Evolutionary conservation across 352 stramenopile genomes (phyloP), one percentile per base, ranked within the genome.

Genomic region (Phytophthora megakarya): DNA sequence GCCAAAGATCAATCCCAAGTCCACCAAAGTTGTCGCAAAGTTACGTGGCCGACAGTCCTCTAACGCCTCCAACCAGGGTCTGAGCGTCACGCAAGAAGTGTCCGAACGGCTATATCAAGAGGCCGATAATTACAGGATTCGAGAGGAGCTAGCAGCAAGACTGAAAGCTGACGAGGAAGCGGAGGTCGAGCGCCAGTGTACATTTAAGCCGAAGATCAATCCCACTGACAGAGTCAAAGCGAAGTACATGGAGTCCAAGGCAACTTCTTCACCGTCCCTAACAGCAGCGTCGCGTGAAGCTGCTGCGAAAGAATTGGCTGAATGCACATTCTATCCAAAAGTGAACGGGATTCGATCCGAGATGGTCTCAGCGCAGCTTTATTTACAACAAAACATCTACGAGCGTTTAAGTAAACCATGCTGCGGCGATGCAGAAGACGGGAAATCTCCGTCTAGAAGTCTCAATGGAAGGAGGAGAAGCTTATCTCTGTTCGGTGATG

Each of bases 371-470:
- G 87, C 87, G 0, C 87, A 95, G 56, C 72, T 93, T 45, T 94
- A 95, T 37, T 65, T 93, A 33, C 80, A 92, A 60, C 83, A 95
- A 56, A 88, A 95, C 50, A 93, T 95, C 49, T 93, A 90, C 69
- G 83, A 93, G 42, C 83, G 84, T 2, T 72, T 95, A 19, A 95
- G 86, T 52, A 82, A 80, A 3, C 80, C 82, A 1, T 90, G 80
- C 43, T 70, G 56, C 18, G 55, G 64, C 8, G 40, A 53, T 15
- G 38, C 53, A n/a, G 67, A 73, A 12, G 55, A 61, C 2, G 60
- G 55, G 11, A 65, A 59, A 22, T 71, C 56, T 11, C 65, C 64
- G 45, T 56, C 70, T 28, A 33, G 37, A 54, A 56, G 44, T 3
- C 67, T 51, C 33, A 65, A 46, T 13, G 65, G 56, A 3, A 70